These are phyloP conservation scores for Bullera alba DNA, from an alignment of 768 basidiomycete genomes.

Conservation along the genomic window DNA sequence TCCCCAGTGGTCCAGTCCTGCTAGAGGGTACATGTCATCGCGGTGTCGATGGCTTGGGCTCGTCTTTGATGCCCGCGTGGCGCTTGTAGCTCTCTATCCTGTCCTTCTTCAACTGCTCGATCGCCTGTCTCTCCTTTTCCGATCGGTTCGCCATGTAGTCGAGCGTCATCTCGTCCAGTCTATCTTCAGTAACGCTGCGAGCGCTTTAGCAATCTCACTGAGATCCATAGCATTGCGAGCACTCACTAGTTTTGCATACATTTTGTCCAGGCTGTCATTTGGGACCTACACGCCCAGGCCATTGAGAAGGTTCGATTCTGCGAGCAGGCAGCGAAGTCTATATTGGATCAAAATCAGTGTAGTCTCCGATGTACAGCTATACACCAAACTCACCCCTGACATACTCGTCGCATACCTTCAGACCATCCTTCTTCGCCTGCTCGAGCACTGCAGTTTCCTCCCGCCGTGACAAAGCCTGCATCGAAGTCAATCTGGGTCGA, in stretches of 20 bases:
- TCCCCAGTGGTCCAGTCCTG: neutral
- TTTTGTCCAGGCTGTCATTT: conserved; percentile 30
- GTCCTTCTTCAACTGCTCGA: conserved; percentile 23
- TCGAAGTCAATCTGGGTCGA: too few relatives aligned
- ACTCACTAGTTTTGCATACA: conserved; percentile 38
- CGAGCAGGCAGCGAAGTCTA: conserved; percentile 37
- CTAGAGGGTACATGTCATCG: too few relatives aligned
- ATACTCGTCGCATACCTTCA: conserved; percentile 34
- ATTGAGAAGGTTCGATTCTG: conserved; percentile 33
- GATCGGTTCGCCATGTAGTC: conserved; percentile 36
- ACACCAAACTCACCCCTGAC: conserved; percentile 23
- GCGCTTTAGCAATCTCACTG: neutral
- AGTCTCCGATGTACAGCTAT: neutral
- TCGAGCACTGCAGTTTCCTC: conserved; percentile 36
- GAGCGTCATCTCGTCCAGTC: conserved; percentile 27
- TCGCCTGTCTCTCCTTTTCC: conserved; percentile 27
- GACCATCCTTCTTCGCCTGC: conserved; percentile 19
- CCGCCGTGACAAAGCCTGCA: conserved; percentile 37
- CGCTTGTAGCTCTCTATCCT: neutral
- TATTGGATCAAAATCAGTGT: neutral
- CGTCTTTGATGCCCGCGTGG: neutral
- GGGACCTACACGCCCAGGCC: conserved; percentile 27
- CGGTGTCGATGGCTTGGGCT: neutral
- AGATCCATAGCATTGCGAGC: neutral
- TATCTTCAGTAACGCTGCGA: conserved; percentile 24